Evolutionary conservation across 73 alveolate genomes (phyloP), one percentile per base, ranked within the genome.

Genomic region (Paramecium octaurelia): DNA sequence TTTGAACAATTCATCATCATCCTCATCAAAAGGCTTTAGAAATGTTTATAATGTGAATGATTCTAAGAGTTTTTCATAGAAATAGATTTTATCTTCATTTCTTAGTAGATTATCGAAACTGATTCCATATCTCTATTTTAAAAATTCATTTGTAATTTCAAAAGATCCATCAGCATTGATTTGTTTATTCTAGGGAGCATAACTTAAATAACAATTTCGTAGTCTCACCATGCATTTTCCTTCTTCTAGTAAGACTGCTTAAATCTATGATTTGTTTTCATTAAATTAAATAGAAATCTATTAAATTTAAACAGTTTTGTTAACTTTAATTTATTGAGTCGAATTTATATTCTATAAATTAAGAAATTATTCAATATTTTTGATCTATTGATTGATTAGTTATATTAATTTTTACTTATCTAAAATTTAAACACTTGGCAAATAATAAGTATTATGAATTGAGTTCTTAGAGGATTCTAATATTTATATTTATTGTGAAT

Each of bases 1-100:
- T 46, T 80, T 80, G n/a, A 31, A 80, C 16, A 40, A 24, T 11
- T 80, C 91, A 40, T 80, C 48, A 80, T 80, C 91, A n/a, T 80
- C 91, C 7, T 80, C 75, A 18, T 80, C 91, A 23, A 80, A 24
- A 1, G 27, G 35, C 46, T 40, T 80, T 4, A 12, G 2, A 80
- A 43, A 46, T 8, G 50, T 80, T 42, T 80, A 6, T 48, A 80
- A 46, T 10, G 46, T 24, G 29, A 80, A 80, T 44, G 57, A 44
- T 20, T 40, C 70, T 23, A 24, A 27, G 9, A 80, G 20, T 42
- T 35, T 44, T 20, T 80, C 46, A 31, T 38, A 44, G 57, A 80
- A 24, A 80, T 80, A 40, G 12, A 43, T 31, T 46, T 46, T 80
- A 27, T 64, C 84, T 23, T 80, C 91, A 40, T 42, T 21, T 16